A percentile compares a stretch with the other conserved stretches of the same genome.
phyloP scores from a whole-genome alignment of 345 rosid genomes.

The Mercurialis annua region DNA sequence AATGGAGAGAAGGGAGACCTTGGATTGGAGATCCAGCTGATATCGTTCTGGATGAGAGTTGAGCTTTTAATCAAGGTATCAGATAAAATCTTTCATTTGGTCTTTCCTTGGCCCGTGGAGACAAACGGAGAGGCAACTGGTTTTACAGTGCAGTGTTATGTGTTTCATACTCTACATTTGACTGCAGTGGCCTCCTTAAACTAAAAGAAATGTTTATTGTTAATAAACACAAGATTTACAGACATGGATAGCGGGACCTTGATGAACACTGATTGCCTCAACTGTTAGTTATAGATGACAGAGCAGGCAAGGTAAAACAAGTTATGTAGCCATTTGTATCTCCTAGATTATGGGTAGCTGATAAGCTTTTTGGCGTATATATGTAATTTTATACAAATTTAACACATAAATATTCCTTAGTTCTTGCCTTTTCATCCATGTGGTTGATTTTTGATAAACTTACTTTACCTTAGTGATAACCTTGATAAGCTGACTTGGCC shows the following conservation, averaged over 20 bases:
- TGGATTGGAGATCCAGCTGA: slow-evolving; percentile 99
- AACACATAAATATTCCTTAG: slow-evolving; percentile 17
- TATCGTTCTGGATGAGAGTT: slow-evolving; percentile 56
- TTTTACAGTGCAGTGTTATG: slow-evolving; percentile 9
- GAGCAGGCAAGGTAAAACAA: slow-evolving; percentile 14
- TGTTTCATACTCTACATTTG: not conserved
- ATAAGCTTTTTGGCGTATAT: slow-evolving; percentile 35
- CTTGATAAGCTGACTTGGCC: not conserved
- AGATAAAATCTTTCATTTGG: slow-evolving; percentile 2
- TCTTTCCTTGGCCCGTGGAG: not conserved
- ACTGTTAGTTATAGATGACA: slow-evolving; percentile 28
- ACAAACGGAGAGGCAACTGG: not conserved
- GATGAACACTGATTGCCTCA: slow-evolving; percentile 23
- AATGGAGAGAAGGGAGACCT: slow-evolving; percentile 95
- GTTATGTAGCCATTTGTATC: slow-evolving; percentile 34
- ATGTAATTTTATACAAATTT: slow-evolving; percentile 31
- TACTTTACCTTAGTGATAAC: not conserved
- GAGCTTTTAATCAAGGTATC: slow-evolving; percentile 16
- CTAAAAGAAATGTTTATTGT: slow-evolving; percentile 22
- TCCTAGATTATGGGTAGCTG: slow-evolving; percentile 17
- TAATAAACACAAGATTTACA: slow-evolving; percentile 24
- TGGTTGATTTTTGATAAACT: not conserved
- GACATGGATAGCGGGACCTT: slow-evolving; percentile 23
- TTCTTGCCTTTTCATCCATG: not conserved
- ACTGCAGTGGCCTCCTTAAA: slow-evolving; percentile 1